Conservation (phyloP, 2,329 filamentous ascomycete species). For the Trichoderma cornu-damae region DNA sequence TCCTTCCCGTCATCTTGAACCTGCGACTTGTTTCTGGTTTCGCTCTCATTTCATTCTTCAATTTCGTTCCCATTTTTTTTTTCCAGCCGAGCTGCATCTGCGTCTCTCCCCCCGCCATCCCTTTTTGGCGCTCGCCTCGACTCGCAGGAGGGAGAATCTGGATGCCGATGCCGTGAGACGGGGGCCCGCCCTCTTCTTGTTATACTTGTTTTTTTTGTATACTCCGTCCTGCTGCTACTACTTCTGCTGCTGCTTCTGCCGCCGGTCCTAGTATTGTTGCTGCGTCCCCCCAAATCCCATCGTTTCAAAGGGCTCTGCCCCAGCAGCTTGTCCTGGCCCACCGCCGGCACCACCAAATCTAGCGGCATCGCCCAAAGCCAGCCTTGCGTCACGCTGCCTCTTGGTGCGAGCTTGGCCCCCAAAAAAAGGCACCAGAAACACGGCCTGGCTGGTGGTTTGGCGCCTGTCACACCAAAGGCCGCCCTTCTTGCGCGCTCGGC, state of each 20-base stretch:
- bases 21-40: slow-evolving; percentile 11
- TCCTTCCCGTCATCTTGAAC: slow-evolving; percentile 8
- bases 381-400: slow-evolving; percentile 4
- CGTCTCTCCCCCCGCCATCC: too few species aligned
- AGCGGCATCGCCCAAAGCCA: neutral
- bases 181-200: too few species aligned
- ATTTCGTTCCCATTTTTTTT: too few species aligned
- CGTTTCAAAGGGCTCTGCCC: too few species aligned
- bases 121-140: too few species aligned
- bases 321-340: neutral
- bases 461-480: slow-evolving; percentile 17
- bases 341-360: neutral
- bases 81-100: neutral
- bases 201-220: too few species aligned
- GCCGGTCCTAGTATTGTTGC: too few species aligned
- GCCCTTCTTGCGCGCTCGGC: slow-evolving; percentile 7
- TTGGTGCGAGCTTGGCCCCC: neutral
- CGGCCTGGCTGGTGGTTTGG: slow-evolving; percentile 8
- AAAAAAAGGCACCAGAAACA: slow-evolving; percentile 8
- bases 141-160: too few species aligned
- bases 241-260: too few species aligned
- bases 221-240: too few species aligned
- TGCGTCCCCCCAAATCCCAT: too few species aligned
- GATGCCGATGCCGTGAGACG: too few species aligned
- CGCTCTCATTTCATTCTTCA: neutral